Evolutionary conservation across 441 rosid genomes (phyloP).

Genomic region (Cnidoscolus chayamansa): DNA sequence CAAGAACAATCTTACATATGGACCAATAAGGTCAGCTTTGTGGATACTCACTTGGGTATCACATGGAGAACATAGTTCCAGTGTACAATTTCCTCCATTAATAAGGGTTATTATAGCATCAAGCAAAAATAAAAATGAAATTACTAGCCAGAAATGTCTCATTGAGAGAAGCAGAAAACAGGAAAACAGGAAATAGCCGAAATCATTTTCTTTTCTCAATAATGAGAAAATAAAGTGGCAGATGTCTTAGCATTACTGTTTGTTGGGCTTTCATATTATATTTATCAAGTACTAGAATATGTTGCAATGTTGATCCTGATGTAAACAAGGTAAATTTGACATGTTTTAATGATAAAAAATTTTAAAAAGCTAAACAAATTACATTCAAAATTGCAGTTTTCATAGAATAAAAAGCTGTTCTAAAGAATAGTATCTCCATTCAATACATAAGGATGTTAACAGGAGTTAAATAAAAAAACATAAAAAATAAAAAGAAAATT

Average conservation of each 20-base stretch:
- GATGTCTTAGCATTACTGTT: no score
- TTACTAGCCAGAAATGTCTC: not conserved
- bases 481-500: no score
- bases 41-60: not conserved
- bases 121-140: not conserved
- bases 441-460: not conserved
- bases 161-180: not conserved
- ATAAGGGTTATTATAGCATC: not conserved
- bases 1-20: not conserved
- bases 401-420: not conserved
- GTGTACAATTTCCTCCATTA: not conserved
- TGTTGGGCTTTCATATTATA: no score
- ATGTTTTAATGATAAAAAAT: no score
- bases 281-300: no score
- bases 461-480: no score
- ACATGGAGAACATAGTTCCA: not conserved
- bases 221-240: no score
- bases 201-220: no score
- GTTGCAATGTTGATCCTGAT: not conserved
- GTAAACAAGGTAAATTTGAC: not conserved
- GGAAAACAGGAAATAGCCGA: not conserved
- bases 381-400: no score
- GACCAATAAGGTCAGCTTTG: not conserved
- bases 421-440: not conserved
- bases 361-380: not conserved